Evolutionary conservation across 495 filamentous ascomycete species (phyloP).

Genomic region (Trichoderma erinaceum): DNA sequence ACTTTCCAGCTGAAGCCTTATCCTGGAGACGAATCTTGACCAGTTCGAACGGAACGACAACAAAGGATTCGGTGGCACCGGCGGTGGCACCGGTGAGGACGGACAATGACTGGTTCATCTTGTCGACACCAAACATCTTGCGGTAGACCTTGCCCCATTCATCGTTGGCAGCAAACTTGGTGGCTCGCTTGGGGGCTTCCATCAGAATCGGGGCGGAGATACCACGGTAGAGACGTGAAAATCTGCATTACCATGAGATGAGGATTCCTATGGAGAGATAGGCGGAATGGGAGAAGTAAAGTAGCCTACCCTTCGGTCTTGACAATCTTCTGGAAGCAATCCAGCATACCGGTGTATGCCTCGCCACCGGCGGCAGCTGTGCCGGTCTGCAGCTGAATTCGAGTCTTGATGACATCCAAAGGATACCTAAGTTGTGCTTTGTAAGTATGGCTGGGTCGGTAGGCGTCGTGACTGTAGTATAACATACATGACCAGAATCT

Average conservation of each 20-base stretch:
- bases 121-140: constrained; percentile 66
- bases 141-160: constrained; percentile 93
- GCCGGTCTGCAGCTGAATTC: constrained; percentile 90
- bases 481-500: constrained; percentile 83
- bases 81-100: constrained; percentile 89
- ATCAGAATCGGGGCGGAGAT: constrained; percentile 95
- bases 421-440: constrained; percentile 66
- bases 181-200: constrained; percentile 97
- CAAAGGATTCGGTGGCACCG: constrained; percentile 91
- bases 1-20: constrained; percentile 87
- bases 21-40: constrained; percentile 97
- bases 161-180: constrained; percentile 98
- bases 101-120: constrained; percentile 87
- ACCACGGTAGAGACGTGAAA: constrained; percentile 87
- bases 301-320: constrained; percentile 79
- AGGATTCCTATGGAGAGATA: not conserved
- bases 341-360: constrained; percentile 90
- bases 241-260: constrained; percentile 41
- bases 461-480: constrained; percentile 19
- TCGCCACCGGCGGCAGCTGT: constrained; percentile 59
- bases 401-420: constrained; percentile 94
- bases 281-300: constrained; percentile 14
- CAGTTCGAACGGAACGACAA: constrained; percentile 84
- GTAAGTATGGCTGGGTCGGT: constrained; percentile 17
- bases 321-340: constrained; percentile 95